Conservation (phyloP, 495 filamentous ascomycete species). For the Xylaria sp. region DNA sequence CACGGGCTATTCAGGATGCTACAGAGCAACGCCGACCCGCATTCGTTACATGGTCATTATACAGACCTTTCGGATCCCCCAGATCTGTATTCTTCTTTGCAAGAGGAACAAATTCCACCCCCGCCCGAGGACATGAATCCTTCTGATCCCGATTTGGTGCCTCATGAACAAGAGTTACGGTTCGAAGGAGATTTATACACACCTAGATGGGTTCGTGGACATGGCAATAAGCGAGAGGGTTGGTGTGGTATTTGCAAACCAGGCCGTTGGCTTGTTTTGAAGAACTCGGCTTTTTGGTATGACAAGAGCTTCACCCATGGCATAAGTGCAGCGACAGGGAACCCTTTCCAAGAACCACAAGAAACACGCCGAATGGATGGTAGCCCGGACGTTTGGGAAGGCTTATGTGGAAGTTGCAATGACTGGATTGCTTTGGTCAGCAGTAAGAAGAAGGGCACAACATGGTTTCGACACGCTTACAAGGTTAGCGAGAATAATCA, state of each 20-base stretch:
- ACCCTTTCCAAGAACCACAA: conserved; percentile 73
- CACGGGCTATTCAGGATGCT: conserved; percentile 72
- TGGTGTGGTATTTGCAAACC: conserved; percentile 88
- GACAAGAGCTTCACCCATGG: conserved; percentile 85
- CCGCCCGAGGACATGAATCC: conserved; percentile 79
- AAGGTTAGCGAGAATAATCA: conserved; percentile 62
- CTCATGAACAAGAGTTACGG: conserved; percentile 77
- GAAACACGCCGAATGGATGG: conserved; percentile 76
- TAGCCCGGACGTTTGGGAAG: conserved; percentile 84
- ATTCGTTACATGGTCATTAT: conserved; percentile 66
- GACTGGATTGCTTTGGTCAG: conserved; percentile 81
- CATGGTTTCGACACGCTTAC: conserved; percentile 85
- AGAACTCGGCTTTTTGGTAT: conserved; percentile 88
- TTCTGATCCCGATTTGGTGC: conserved; percentile 69
- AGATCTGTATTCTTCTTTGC: conserved; percentile 73
- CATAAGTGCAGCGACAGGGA: conserved; percentile 78
- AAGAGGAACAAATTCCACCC: conserved; percentile 70
- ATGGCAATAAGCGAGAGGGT: conserved; percentile 82
- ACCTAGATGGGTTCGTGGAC: conserved; percentile 77
- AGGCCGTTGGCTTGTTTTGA: conserved; percentile 79
- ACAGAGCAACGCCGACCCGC: conserved; percentile 70
- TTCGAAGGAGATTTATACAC: conserved; percentile 82
- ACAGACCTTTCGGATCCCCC: conserved; percentile 72
- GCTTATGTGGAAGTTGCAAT: conserved; percentile 75
- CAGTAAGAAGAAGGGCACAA: conserved; percentile 86